These are phyloP conservation scores for Lodderomyces beijingensis DNA, from an alignment of 1,139 yeast species.

Conservation along the genomic window DNA sequence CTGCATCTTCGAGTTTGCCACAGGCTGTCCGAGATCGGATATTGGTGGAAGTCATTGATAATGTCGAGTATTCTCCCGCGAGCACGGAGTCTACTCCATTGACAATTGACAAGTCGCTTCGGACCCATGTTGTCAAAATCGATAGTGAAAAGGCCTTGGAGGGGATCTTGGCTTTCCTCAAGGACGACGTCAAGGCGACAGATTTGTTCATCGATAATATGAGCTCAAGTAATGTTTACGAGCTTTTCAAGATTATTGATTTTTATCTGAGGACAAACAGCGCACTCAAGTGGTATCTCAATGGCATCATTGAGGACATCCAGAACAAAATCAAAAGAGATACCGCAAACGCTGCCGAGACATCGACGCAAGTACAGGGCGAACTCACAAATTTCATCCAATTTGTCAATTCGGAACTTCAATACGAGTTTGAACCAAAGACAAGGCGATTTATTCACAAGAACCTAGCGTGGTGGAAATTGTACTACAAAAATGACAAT, in stretches of 20 bases:
- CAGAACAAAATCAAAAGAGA: constrained; percentile 6
- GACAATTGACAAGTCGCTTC: constrained; percentile 15
- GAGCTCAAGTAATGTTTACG: constrained; percentile 34
- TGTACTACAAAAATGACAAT: constrained; percentile 42
- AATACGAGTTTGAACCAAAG: constrained; percentile 29
- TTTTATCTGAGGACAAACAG: constrained; percentile 24
- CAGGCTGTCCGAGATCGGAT: constrained; percentile 19
- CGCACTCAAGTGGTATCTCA: constrained; percentile 23
- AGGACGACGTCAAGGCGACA: constrained; percentile 31
- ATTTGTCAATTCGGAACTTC: constrained; percentile 36
- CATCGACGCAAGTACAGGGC: constrained; percentile 8
- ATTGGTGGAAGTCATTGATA: constrained; percentile 37
- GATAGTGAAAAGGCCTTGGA: constrained; percentile 25
- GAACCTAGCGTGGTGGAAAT: constrained; percentile 41
- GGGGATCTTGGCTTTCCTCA: constrained; percentile 30
- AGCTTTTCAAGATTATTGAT: constrained; percentile 29
- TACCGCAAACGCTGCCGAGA: constrained; percentile 4
- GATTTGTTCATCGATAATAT: constrained; percentile 26
- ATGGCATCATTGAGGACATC: constrained; percentile 15
- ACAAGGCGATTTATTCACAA: constrained; percentile 27
- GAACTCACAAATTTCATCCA: constrained; percentile 29
- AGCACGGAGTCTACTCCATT: constrained; percentile 31
- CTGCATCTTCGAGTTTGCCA: constrained; percentile 13
- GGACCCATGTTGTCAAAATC: constrained; percentile 30
- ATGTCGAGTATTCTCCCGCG: constrained; percentile 33